A percentile compares a stretch with the other conserved stretches of the same genome.
Evolutionary conservation across 192 early-diverging fungal genomes (phyloP).

Genomic region (Rhizophagus clarus): DNA sequence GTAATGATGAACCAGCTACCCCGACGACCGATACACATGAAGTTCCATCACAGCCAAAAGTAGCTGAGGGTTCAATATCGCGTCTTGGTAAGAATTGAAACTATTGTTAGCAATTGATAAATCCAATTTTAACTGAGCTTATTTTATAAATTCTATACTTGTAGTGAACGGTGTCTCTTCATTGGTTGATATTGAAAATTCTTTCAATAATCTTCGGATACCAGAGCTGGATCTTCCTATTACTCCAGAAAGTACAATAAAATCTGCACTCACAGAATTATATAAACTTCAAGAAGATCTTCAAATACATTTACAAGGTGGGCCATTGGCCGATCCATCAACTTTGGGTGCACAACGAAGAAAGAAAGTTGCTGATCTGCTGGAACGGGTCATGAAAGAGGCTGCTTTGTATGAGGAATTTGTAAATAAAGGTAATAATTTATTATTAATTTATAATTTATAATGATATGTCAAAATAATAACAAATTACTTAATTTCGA

Average conservation of each 20-base stretch:
- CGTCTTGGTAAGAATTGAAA: conserved; percentile 22
- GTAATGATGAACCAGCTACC: conserved; percentile 34
- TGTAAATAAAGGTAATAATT: conserved; percentile 52
- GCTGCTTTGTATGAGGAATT: conserved; percentile 65
- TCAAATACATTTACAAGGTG: conserved; percentile 63
- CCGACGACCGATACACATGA: conserved; percentile 23
- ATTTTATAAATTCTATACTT: conserved; percentile 29
- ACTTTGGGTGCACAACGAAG: conserved; percentile 47
- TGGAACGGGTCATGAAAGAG: conserved; percentile 56
- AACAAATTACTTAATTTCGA: neutral
- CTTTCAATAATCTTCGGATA: conserved; percentile 55
- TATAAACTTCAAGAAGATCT: conserved; percentile 62
- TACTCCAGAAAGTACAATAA: conserved; percentile 56
- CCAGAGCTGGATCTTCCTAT: conserved; percentile 58
- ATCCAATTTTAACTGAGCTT: conserved; percentile 25
- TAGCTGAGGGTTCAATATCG: conserved; percentile 33
- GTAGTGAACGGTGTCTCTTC: conserved; percentile 61
- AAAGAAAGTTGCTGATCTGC: conserved; percentile 47
- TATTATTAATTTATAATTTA: neutral
- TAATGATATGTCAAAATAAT: neutral
- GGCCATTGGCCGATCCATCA: conserved; percentile 47
- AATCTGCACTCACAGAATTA: conserved; percentile 49
- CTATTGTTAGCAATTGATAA: neutral
- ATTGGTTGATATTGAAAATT: conserved; percentile 52
- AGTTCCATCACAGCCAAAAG: conserved; percentile 19